Base-by-base conservation (phyloP, 345 rosid species). In the Firmiana major region DNA sequence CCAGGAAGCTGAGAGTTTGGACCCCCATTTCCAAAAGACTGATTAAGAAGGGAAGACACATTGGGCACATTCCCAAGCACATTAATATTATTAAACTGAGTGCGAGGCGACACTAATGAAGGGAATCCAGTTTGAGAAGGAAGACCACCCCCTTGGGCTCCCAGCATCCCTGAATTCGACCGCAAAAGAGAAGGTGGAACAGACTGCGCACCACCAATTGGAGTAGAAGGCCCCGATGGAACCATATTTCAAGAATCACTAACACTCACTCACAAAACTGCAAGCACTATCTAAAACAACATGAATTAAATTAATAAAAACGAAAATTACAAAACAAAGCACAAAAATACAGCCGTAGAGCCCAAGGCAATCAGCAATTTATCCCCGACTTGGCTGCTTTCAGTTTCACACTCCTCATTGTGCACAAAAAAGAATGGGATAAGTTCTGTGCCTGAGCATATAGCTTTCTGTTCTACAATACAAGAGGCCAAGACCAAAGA, bases 1-100 rank as follows among this genome's bases (percentile, higher is more conserved):
- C 88, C 90, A 73, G 92, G 77, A 63, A 87, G 81, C 75, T 80
- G 85, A 0, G 90, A 73, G 75, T 79, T 90, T 8, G 89, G 88
- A 64, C 84, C 87, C 36, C 92, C 93, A 86, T 93, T 93, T 72
- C 89, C 97, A 89, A 88, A 90, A 36, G 99, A 88, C 83, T 95
- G 98, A 75, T 88, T 90, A 15, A 90, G 89, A 15, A 90, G 86
- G 21, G 99, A 88, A 62, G 96, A 87, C n/a, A 84, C 89, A 83
- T 90, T 93, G 75, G 93, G 88, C 40, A 89, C 88, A 84, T 87
- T 89, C 75, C 96, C 98, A 51, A 93, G 90, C 91, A 95, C 84
- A 81, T 84, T 88, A 92, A 93, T 88, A 78, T 80, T 84, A 84
- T 83, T 86, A 55, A 83, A 90, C 90, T 90, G 99, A 68, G 88